These are phyloP conservation scores for Apiospora saccharicola DNA, from an alignment of 2,329 filamentous ascomycete genomes.

Conservation along the genomic window DNA sequence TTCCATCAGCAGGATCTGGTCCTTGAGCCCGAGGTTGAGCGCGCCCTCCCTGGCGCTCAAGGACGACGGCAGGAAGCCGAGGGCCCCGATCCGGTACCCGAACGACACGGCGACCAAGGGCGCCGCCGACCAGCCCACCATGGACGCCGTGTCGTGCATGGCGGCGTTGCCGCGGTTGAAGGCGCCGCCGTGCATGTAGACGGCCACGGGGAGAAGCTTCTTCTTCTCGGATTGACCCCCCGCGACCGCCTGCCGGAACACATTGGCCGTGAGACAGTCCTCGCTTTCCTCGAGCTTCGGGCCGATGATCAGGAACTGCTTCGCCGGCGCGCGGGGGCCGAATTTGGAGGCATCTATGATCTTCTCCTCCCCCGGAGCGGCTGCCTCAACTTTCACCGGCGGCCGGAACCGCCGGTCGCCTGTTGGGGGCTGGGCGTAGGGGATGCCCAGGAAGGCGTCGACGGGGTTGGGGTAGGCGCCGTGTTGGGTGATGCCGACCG, in stretches of 20 bases:
- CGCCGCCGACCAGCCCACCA: constrained; percentile 55
- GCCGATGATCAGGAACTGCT: constrained; percentile 31
- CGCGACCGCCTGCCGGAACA: constrained; percentile 34
- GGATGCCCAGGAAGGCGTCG: constrained; percentile 56
- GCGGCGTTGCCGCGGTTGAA: constrained; percentile 51
- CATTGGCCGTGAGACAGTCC: constrained; percentile 39
- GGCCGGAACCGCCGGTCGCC: constrained; percentile 55
- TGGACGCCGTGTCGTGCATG: constrained; percentile 56
- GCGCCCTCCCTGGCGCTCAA: constrained; percentile 59
- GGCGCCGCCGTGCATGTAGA: constrained; percentile 56
- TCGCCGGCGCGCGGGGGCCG: constrained; percentile 35
- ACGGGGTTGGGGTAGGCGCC: constrained; percentile 36
- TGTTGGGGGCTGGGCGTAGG: constrained; percentile 55
- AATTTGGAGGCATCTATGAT: constrained; percentile 35
- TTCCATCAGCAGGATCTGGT: constrained; percentile 58
- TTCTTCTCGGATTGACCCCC: background rate
- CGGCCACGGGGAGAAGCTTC: constrained; percentile 41
- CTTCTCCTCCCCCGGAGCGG: constrained; percentile 33
- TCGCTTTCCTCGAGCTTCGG: constrained; percentile 35
- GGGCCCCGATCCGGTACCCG: constrained; percentile 61
- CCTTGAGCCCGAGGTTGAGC: constrained; percentile 64
- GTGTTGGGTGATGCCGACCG: constrained; percentile 37
- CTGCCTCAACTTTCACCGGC: constrained; percentile 40
- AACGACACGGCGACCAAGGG: constrained; percentile 58
- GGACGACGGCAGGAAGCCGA: constrained; percentile 66